These are phyloP conservation scores for Closterium sp. DNA, from an alignment of 139 green algal genomes.

Conservation along the genomic window DNA sequence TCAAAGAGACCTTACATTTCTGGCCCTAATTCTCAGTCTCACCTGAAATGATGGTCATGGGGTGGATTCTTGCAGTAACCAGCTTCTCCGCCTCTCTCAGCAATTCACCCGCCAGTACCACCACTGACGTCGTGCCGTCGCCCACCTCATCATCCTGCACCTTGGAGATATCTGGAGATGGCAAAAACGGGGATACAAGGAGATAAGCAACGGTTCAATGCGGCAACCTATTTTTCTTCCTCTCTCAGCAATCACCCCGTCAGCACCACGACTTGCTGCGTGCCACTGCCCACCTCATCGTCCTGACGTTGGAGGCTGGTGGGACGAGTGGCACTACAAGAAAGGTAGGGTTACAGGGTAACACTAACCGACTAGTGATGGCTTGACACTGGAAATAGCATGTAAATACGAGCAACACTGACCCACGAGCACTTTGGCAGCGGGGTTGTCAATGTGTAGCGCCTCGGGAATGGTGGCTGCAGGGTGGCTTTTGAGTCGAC, in stretches of 20 bases:
- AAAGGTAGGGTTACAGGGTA: too few relatives aligned
- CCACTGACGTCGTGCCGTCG: conserved; percentile 96
- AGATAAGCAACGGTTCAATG: too few relatives aligned
- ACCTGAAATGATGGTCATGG: conserved; percentile 94
- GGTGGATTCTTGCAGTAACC: conserved; percentile 90
- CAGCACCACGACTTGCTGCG: conserved; percentile 75
- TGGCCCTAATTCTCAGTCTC: too few relatives aligned
- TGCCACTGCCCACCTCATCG: conserved; percentile 97
- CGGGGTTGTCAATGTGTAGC: too few relatives aligned
- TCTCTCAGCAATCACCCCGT: too few relatives aligned
- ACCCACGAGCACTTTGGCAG: background rate
- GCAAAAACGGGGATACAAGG: background rate
- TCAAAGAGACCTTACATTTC: too few relatives aligned
- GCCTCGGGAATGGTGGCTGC: too few relatives aligned
- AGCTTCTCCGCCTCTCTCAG: conserved; percentile 94
- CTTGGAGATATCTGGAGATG: conserved; percentile 81
- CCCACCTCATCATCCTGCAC: conserved; percentile 98
- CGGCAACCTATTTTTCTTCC: too few relatives aligned
- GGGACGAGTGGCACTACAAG: too few relatives aligned
- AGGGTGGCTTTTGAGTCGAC: too few relatives aligned
- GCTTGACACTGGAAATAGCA: conserved; percentile 97
- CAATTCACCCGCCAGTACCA: conserved; percentile 96
- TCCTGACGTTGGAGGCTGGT: conserved; percentile 92
- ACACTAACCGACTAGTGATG: conserved; percentile 58
- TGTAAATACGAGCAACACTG: conserved; percentile 30